phyloP scores from a whole-genome alignment of 1,284 basidiomycete genomes.

The Fomitopsis betulina region DNA sequence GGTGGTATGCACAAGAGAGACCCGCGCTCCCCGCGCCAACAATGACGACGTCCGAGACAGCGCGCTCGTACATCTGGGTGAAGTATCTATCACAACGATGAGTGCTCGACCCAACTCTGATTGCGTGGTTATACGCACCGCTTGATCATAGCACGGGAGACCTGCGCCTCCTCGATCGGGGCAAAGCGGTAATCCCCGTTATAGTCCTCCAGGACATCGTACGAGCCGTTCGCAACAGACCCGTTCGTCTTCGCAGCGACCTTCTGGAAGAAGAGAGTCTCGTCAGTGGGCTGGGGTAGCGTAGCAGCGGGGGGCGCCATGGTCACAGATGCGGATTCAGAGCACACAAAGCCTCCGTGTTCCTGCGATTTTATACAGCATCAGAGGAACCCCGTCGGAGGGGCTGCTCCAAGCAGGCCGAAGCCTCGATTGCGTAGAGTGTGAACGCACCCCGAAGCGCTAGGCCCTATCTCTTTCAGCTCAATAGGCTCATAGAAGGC shows the following conservation, averaged over 20 bases:
- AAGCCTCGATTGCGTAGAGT: not conserved
- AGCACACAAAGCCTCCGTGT: not conserved
- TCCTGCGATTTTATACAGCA: not conserved
- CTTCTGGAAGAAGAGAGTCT: slow-evolving; percentile 20
- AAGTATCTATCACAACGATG: slow-evolving; percentile 49
- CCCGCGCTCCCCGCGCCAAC: slow-evolving; percentile 81
- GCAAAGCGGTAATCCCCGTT: slow-evolving; percentile 65
- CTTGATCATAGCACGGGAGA: slow-evolving; percentile 78
- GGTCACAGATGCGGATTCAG: not conserved
- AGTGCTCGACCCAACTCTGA: not conserved
- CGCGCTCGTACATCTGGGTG: slow-evolving; percentile 68
- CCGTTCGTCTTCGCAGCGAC: slow-evolving; percentile 16
- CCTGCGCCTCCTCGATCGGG: slow-evolving; percentile 72
- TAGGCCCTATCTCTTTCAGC: not conserved
- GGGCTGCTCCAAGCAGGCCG: not conserved
- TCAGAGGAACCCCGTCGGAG: slow-evolving; percentile 1
- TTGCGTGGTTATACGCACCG: slow-evolving; percentile 32
- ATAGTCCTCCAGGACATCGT: slow-evolving; percentile 47
- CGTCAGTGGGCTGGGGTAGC: slow-evolving; percentile 19
- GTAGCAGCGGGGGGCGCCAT: slow-evolving; percentile 32
- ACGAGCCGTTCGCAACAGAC: slow-evolving; percentile 13
- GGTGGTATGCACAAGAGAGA: slow-evolving; percentile 74
- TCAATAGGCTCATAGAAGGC: not conserved
- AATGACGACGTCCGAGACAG: slow-evolving; percentile 76
- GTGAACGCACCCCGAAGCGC: not conserved